Evolutionary conservation across 805 yeast species (phyloP).

Genomic region (Clavispora santaluciae): DNA sequence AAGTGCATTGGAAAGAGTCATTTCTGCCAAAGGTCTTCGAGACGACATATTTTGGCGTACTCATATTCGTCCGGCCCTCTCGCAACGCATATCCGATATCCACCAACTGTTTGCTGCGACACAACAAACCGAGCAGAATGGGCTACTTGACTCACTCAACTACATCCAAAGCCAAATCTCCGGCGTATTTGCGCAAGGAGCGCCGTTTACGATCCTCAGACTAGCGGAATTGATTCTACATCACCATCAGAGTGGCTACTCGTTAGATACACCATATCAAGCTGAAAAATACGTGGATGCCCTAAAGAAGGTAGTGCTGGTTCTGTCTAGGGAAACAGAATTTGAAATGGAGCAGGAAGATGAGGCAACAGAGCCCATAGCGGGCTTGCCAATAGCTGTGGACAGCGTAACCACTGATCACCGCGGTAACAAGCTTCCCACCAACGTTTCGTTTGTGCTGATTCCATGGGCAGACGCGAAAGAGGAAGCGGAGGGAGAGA

Average conservation of each 20-base stretch:
- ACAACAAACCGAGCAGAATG: background rate
- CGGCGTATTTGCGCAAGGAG: conserved; percentile 22
- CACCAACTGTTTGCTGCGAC: background rate
- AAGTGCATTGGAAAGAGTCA: background rate
- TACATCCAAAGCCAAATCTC: background rate
- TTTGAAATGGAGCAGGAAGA: background rate
- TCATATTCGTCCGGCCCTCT: background rate
- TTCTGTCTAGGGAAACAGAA: conserved; percentile 1
- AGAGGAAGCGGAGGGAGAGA: no score
- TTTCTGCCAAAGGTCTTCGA: background rate
- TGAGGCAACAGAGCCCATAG: background rate
- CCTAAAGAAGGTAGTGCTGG: conserved; percentile 7
- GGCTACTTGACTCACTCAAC: background rate
- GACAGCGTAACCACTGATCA: background rate
- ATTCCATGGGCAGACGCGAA: conserved; percentile 4
- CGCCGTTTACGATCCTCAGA: conserved; percentile 16
- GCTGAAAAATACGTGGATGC: conserved; percentile 14
- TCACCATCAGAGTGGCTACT: conserved; percentile 12
- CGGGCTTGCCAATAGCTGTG: background rate
- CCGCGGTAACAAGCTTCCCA: conserved; percentile 9
- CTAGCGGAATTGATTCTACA: conserved; percentile 13
- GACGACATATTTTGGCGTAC: background rate
- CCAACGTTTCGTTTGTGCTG: conserved; percentile 11
- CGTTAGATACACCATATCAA: conserved; percentile 8
- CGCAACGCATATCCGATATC: background rate